phyloP scores from a whole-genome alignment of 2,329 filamentous ascomycete genomes.

The Aspergillus fumigatus region DNA sequence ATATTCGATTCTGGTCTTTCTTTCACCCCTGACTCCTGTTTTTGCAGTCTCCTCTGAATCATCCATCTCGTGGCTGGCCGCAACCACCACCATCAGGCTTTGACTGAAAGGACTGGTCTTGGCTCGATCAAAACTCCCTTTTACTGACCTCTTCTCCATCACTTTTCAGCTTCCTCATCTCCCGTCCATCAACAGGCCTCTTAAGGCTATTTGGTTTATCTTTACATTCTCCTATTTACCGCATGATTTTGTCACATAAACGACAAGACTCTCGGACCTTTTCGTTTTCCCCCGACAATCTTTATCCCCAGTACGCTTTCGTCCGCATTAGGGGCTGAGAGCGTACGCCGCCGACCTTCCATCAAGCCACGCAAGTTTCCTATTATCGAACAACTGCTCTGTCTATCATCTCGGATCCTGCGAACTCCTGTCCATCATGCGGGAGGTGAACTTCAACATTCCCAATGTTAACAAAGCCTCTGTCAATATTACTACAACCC shows the following conservation, averaged over 20 bases:
- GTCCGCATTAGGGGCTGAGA: neutral
- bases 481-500: conserved; percentile 94
- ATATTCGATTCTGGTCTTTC: neutral
- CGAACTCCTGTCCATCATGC: conserved; percentile 62
- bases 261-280: neutral
- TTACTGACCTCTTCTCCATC: neutral
- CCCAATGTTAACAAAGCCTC: conserved; percentile 99
- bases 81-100: neutral
- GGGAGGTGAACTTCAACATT: conserved; percentile 99
- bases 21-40: neutral
- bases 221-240: neutral
- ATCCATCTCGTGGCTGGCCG: neutral
- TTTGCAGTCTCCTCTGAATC: neutral
- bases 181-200: neutral
- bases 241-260: neutral
- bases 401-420: neutral
- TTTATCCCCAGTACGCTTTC: neutral
- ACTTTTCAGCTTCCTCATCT: neutral
- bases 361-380: neutral
- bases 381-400: neutral
- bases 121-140: neutral
- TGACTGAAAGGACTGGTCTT: neutral
- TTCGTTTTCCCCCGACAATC: neutral
- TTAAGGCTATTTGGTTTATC: neutral
- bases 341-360: neutral